Percentiles rank a stretch among this genome's conserved stretches.
Evolutionary conservation across 192 early-diverging fungal genomes (phyloP).

Genomic region (Coemansia javaensis): DNA sequence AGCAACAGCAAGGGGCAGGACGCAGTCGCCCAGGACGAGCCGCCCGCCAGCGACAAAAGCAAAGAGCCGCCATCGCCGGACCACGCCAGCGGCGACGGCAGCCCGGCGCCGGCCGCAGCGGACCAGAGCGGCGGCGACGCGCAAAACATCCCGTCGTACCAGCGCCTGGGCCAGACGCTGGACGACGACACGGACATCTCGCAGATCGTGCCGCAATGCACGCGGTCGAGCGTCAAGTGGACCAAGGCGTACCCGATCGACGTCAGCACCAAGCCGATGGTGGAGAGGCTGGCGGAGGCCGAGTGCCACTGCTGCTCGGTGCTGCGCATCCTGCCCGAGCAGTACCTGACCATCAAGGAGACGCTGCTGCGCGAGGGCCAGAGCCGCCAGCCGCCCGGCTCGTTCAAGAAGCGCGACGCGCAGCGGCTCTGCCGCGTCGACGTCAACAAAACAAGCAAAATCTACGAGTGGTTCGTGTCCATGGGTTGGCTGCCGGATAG

Average conservation of each 20-base stretch:
- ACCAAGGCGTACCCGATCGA: conserved; percentile 47
- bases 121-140: background rate
- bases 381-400: conserved; percentile 12
- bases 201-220: conserved; percentile 18
- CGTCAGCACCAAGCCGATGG: conserved; percentile 26
- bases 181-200: conserved; percentile 16
- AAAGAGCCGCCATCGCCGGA: too few relatives aligned
- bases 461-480: conserved; percentile 83
- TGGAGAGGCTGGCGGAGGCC: conserved; percentile 45
- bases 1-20: background rate
- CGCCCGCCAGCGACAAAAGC: conserved; percentile 3
- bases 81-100: too few relatives aligned
- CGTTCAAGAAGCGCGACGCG: conserved; percentile 86
- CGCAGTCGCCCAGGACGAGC: conserved; percentile 1
- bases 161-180: conserved; percentile 24
- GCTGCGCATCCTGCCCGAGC: conserved; percentile 74
- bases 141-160: conserved; percentile 39
- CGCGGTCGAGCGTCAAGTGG: conserved; percentile 44
- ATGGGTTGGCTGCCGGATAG: conserved; percentile 73
- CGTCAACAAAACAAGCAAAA: conserved; percentile 87
- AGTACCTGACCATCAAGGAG: conserved; percentile 79
- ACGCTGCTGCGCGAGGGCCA: conserved; percentile 62
- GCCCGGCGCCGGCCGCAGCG: background rate
- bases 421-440: conserved; percentile 87
- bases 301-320: conserved; percentile 72